Base-by-base conservation (phyloP, 2,329 filamentous ascomycete species). In the Alternaria brassicae region DNA sequence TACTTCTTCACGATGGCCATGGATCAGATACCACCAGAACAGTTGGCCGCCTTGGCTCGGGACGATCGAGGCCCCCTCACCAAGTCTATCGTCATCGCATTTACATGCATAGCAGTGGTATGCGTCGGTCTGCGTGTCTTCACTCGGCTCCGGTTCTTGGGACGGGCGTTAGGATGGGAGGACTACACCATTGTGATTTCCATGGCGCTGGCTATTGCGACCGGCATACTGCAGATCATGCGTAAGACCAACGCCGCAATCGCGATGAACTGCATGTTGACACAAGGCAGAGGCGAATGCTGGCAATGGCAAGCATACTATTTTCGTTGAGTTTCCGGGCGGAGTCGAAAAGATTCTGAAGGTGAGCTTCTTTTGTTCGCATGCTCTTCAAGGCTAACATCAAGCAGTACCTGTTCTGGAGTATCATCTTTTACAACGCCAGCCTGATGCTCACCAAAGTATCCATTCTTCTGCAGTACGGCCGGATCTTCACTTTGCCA, bases 401-500 rank as follows among this genome's bases (percentile, higher is more conserved):
- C 10, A 15, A 34, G n/a, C 27, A 73, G 71, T 67, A 63, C 34
- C 56, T 74, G 0, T 73, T 67, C 51, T 69, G 63, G 60, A 71
- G 70, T 53, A 70, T 74, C 50, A 59, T 72, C 5, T 45, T 59
- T 27, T 74, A 74, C 54, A 67, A 67, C 44, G 9, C 65, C 21
- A 63, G 59, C 36, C 61, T 73, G 6, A 67, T 58, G 6, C 56
- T 69, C 10, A 73, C 64, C 10, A 74, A 74, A 39, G 41, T 74
- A 2, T 73, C 71, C 1, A 75, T 75, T 9, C 42, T 75, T 12
- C 27, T 73, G 13, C 71, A 75, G 21, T 75, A 74, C 44, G 34
- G 63, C 12, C 65, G 71, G 6, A 72, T 75, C 27, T 74, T 75
- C 28, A 63, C 66, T 8, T 9, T 70, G 12, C 56, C 53, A 7